Percentiles rank a stretch among this genome's conserved stretches.
phyloP scores from a whole-genome alignment of 2,329 filamentous ascomycete species.

The Pyrenophora tritici-repentis region DNA sequence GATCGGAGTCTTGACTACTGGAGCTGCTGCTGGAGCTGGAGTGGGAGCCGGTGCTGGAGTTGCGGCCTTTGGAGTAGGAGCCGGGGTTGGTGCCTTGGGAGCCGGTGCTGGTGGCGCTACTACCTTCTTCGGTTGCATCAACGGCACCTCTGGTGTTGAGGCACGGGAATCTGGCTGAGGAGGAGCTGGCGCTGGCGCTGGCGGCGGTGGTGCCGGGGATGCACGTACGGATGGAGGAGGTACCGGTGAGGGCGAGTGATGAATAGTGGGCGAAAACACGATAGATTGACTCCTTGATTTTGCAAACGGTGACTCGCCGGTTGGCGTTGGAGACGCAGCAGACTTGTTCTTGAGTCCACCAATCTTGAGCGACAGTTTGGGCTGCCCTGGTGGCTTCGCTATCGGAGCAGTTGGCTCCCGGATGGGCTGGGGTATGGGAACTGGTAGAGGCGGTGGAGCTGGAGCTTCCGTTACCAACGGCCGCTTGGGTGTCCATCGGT shows the following conservation, averaged over 20 bases:
- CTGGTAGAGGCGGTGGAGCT: constrained; percentile 5
- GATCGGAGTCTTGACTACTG: constrained; percentile 8
- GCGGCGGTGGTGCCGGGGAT: constrained; percentile 20
- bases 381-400: constrained; percentile 7
- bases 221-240: constrained; percentile 21
- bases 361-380: constrained; percentile 33
- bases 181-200: constrained; percentile 11
- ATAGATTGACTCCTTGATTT: constrained; percentile 20
- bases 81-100: constrained; percentile 11
- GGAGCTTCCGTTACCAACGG: constrained; percentile 5
- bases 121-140: constrained; percentile 24
- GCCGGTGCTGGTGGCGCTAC: constrained; percentile 24
- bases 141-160: constrained; percentile 24
- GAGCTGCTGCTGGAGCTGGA: not conserved
- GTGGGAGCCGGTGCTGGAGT: not conserved
- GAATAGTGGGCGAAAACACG: constrained; percentile 22
- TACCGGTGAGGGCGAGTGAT: constrained; percentile 22
- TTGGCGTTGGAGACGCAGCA: constrained; percentile 22
- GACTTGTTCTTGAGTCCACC: constrained; percentile 18
- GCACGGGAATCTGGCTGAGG: constrained; percentile 21
- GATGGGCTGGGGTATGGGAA: constrained; percentile 10
- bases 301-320: constrained; percentile 8
- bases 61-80: not conserved
- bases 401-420: constrained; percentile 11
- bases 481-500: constrained; percentile 24